Base-by-base conservation (phyloP, 192 early-diverging fungal species). In the Backusella circina region DNA sequence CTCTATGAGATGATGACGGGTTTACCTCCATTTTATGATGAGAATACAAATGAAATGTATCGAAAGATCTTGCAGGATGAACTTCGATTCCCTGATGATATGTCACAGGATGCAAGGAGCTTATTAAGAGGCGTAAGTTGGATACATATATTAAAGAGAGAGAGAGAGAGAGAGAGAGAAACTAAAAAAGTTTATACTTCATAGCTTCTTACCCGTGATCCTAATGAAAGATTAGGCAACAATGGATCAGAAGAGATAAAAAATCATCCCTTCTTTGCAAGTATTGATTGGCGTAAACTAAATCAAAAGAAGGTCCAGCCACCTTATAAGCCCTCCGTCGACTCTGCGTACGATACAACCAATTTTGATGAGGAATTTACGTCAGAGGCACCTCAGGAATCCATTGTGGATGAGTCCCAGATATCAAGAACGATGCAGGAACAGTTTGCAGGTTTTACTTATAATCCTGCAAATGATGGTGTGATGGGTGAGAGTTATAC, bases 321-420 rank as follows among this genome's bases (percentile, higher is more conserved):
- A 44, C 94, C 94, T 15, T 97, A 96, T 88, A 95, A 96, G 81
- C 96, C 96, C 23, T 91, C 91, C 65, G 96, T 97, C 3, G 90
- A 87, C 18, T 94, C 92, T 36, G 94, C 95, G 4, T 90, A 89
- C 57, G 97, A 99, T 79, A 98, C 96, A 13, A 95, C 95, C 80
- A 99, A 99, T 84, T 99, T 99, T 91, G 97, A 99, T 78, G 93
- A 95, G 72, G 96, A 97, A 84, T 99, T 99, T 76, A 99, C 97
- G 7, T 92, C 93, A n/a, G 97, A 98, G 73, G 85, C 90, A 15
- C 94, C 97, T 5, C 86, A 90, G 73, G 97, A 99, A 82, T 97
- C 96, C 28, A 86, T 95, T 31, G 90, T 93, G 5, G 89, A 96
- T 30, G 89, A 89, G 70, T 88, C 90, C 5, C 93, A 93, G 72